Evolutionary conservation across 352 stramenopile genomes (phyloP).

Genomic region (Phytophthora brassicae): DNA sequence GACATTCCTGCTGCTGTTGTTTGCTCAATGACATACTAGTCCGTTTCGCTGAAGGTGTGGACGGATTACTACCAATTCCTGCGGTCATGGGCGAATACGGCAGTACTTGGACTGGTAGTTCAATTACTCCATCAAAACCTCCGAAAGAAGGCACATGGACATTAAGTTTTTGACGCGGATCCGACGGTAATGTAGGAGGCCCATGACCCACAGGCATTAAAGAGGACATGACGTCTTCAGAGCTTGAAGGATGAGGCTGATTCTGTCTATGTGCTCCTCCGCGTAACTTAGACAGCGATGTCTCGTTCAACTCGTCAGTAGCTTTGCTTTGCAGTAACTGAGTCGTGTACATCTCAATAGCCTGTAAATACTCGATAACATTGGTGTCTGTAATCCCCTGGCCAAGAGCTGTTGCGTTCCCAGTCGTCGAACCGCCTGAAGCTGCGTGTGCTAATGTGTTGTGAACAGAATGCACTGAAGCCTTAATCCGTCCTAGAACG

Average conservation of each 20-base stretch:
- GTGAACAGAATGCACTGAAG: slow-evolving; percentile 73
- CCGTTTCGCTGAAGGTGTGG: slow-evolving; percentile 13
- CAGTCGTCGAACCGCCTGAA: slow-evolving; percentile 29
- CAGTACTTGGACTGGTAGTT: slow-evolving; percentile 36
- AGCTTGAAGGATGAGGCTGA: neutral
- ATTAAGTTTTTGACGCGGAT: slow-evolving; percentile 55
- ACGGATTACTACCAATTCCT: neutral
- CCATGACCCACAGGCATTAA: slow-evolving; percentile 45
- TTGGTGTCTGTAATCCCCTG: slow-evolving; percentile 50
- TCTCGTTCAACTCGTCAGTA: slow-evolving; percentile 1
- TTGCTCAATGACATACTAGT: slow-evolving; percentile 23
- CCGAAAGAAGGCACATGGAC: slow-evolving; percentile 62
- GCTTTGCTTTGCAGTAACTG: slow-evolving; percentile 52
- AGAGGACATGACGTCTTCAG: neutral
- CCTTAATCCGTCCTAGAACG: slow-evolving; percentile 59
- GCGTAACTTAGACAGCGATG: slow-evolving; percentile 18
- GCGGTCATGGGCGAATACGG: neutral
- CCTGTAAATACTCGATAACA: slow-evolving; percentile 76
- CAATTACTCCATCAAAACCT: slow-evolving; percentile 56
- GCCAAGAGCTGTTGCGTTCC: slow-evolving; percentile 19
- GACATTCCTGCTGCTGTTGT: slow-evolving; percentile 30
- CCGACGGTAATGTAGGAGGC: slow-evolving; percentile 48
- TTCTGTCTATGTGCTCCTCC: slow-evolving; percentile 4
- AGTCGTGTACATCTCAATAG: slow-evolving; percentile 72
- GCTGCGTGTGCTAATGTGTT: slow-evolving; percentile 64